Evolutionary conservation across 495 filamentous ascomycete genomes (phyloP).

Genomic region (Podospora australis): DNA sequence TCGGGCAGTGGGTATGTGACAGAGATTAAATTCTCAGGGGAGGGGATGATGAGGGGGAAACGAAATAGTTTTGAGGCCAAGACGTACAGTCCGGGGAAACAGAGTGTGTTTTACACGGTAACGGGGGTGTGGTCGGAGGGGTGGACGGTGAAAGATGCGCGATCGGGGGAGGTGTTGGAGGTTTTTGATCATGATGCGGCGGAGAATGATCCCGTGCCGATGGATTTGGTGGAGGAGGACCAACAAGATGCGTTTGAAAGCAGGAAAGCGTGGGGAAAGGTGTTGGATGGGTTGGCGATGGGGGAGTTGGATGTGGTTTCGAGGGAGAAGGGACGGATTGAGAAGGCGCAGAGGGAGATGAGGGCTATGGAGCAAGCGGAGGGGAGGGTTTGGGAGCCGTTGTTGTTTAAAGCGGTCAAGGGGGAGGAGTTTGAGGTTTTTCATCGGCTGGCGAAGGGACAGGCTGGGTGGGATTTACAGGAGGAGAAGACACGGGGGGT

Average conservation of each 20-base stretch:
- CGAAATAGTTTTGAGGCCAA: conserved; percentile 29
- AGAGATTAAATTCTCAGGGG: conserved; percentile 34
- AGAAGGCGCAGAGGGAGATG: conserved; percentile 47
- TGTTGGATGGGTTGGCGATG: conserved; percentile 22
- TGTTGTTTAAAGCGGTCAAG: conserved; percentile 32
- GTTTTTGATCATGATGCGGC: conserved; percentile 24
- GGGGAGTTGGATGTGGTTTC: conserved; percentile 33
- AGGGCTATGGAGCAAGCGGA: conserved; percentile 55
- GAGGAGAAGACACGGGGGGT: conserved; percentile 31
- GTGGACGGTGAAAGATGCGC: conserved; percentile 30
- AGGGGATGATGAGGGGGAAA: conserved; percentile 29
- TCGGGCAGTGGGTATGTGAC: conserved; percentile 30
- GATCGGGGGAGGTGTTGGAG: conserved; percentile 27
- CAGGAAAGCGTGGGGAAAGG: conserved; percentile 35
- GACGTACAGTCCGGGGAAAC: conserved; percentile 11
- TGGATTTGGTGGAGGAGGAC: conserved; percentile 19
- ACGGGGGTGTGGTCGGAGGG: conserved; percentile 37
- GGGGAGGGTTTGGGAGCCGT: conserved; percentile 53
- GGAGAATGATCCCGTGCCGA: conserved; percentile 21
- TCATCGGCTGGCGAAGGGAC: conserved; percentile 18
- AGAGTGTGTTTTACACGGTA: conserved; percentile 25
- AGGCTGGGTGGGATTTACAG: conserved; percentile 12
- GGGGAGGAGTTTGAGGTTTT: conserved; percentile 23
- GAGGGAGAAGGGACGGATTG: conserved; percentile 32
- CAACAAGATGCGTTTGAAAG: conserved; percentile 41